Evolutionary conservation across 2,329 filamentous ascomycete species (phyloP).

Genomic region (Colletotrichum plurivorum): DNA sequence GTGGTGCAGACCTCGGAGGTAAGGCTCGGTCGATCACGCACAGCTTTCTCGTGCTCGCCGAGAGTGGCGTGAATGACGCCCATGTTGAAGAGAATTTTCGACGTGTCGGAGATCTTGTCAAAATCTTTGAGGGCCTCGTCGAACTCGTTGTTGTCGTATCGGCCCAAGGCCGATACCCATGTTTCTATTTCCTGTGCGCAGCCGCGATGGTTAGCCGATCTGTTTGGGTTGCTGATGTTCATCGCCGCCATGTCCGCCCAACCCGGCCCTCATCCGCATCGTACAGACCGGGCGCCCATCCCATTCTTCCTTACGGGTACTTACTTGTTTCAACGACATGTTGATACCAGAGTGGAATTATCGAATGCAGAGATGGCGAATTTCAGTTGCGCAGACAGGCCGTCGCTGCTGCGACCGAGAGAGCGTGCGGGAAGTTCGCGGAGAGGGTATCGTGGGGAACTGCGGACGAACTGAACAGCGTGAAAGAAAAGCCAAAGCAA

Average conservation of each 20-base stretch:
- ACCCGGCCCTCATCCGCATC: not conserved
- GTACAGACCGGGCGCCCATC: constrained; percentile 1
- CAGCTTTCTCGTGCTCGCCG: constrained; percentile 95
- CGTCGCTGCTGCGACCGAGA: constrained; percentile 33
- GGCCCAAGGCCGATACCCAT: constrained; percentile 91
- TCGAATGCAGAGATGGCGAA: not conserved
- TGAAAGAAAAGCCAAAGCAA: constrained; percentile 37
- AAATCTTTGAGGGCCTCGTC: constrained; percentile 90
- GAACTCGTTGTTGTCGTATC: constrained; percentile 98
- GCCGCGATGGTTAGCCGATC: constrained; percentile 11
- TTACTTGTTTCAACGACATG: constrained; percentile 75
- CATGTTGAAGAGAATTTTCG: constrained; percentile 98
- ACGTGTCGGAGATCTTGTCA: constrained; percentile 90
- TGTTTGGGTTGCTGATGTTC: not conserved
- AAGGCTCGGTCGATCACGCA: constrained; percentile 62
- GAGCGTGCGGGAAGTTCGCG: not conserved
- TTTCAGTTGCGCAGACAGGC: constrained; percentile 23
- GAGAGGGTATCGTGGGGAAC: constrained; percentile 36
- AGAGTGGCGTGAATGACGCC: constrained; percentile 97
- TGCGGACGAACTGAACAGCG: constrained; percentile 24
- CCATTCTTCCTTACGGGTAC: constrained; percentile 38
- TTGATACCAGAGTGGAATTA: constrained; percentile 39
- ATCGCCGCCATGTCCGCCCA: not conserved
- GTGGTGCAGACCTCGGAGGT: constrained; percentile 17
- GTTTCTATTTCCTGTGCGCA: constrained; percentile 91